Evolutionary conservation across 2,329 filamentous ascomycete species (phyloP), one percentile per base, ranked within the genome.

Genomic region (Ascocoryne sarcoides): DNA sequence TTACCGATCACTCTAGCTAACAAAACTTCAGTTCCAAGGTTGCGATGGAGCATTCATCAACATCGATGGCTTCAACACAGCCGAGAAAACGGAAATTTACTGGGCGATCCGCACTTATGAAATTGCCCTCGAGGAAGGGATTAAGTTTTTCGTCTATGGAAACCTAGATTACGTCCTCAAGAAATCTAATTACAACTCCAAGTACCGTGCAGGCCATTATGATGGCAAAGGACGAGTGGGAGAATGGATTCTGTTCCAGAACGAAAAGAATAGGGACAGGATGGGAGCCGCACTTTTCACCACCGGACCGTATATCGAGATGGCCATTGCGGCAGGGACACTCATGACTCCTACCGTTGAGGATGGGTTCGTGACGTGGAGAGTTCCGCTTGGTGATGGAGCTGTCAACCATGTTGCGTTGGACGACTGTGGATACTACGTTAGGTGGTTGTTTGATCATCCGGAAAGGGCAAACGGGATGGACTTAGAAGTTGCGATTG

Each of bases 11-110:
- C n/a, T n/a, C n/a, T n/a, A n/a, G n/a, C n/a, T n/a, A n/a, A n/a
- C n/a, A n/a, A n/a, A n/a, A n/a, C n/a, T n/a, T n/a, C n/a, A n/a
- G n/a, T n/a, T 71, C 49, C 49, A 51, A 8, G 67, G 64, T 4
- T 66, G 65, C 34, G 62, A 65, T 47, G 66, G 65, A n/a, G 69
- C 69, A 3, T 75, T 69, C 46, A 58, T 75, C 35, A 75, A 75
- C 50, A 67, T 71, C 31, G 71, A 75, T 46, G 68, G 69, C 10
- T 73, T 73, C 54, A 72, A 70, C 43, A 58, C 59, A 17, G 71
- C 70, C 23, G 70, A 73, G 54, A 73, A 73, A 49, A 61, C 61
- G 0, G 70, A 75, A 52, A 65, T 64, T 2, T 74, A 62, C 50
- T 75, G 64, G 67, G 56, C 61, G 4, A 60, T 71, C 35, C 57